Base-by-base conservation (phyloP, 371 early-diverging fungal species). In the Rhizopus stolonifer region DNA sequence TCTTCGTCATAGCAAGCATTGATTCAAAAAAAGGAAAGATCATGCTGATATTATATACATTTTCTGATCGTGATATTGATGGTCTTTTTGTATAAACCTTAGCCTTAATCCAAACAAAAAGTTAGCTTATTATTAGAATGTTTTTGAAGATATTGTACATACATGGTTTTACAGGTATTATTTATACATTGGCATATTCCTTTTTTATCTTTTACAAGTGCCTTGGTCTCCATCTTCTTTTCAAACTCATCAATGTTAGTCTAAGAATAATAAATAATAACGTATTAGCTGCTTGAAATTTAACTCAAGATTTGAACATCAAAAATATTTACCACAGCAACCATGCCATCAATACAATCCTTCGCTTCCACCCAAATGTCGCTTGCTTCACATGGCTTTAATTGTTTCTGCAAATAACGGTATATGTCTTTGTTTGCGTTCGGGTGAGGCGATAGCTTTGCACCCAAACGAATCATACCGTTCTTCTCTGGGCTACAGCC, bases 211-310 rank as follows among this genome's bases (percentile, higher is more conserved):
- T 52, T 29, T 52, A 49, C 38, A 36, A 53, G 31, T 44, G 49
- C 29, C 32, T 52, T 53, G 36, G 29, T 31, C 34, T 58, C 58
- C 39, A 52, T 46, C 6, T 52, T 42, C 32, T 49, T 31, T 46
- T 54, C 50, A 19, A 49, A 52, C 34, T 53, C 44, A 47, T 47
- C 54, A 38, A 22, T 50, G 29, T 50, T 19, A 24, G 43, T 3
- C 54, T 60, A 60, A 50, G 45, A 49, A 49, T 45, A 60, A 49
- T 29, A 44, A 49, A 44, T 45, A 50, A 58, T 39, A 54, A 49
- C 50, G 46, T 45, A 50, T 60, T 54, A 50, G 50, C 24, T 53
- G 50, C 29, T 52, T 52, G 47, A 23, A 45, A 45, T 36, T 49
- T 18, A 54, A 46, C 2, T 34, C 32, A 18, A 46, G 34, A 31